Evolutionary conservation across 2,329 filamentous ascomycete genomes (phyloP), one percentile per base, ranked within the genome.

Genomic region (Apiospora koreana): DNA sequence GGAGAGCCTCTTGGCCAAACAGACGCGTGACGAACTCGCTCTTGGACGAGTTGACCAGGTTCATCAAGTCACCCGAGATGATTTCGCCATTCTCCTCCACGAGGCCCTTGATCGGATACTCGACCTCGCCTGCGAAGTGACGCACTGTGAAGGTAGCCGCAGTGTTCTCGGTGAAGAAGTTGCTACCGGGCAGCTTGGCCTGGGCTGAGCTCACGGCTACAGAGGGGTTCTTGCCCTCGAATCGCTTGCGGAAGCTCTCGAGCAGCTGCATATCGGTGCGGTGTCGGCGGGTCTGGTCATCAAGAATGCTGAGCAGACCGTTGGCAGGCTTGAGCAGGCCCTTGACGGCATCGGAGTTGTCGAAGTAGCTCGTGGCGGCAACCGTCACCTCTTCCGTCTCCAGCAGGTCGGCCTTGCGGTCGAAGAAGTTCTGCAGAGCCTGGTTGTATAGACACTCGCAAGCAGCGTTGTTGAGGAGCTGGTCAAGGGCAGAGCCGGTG

Each of bases 81-180:
- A 97, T 90, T 80, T 99, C 96, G 68, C 95, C 94, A 74, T 99
- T 99, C 82, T 97, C 95, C 80, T 99, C 96, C 2, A 98, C 88
- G 28, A 99, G 84, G 6, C 94, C 94, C 75, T 92, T 92, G 72
- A 97, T 88, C 2, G 94, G 91, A 78, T 99, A 99, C 72, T 99
- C 96, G 6, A 99, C 94, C 79, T 98, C 96, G 67, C 96, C 96
- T 48, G 95, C 95, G 81, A 97, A 99, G 81, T 99, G 96, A 81
- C 93, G 94, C 70, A 99, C 91, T 0, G 94, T 95, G 82, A 99
- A 99, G 12, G 89, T 88, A 6, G 94, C 92, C 0, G 93, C 87
- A 0, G 89, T 87, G 81, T 97, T 97, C 72, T 94, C 92, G 0
- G 95, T 95, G 67, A 92, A 85, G 81, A 97, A 97, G 80, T 97